Evolutionary conservation across 2,329 filamentous ascomycete species (phyloP).

Genomic region (Ascomycota sp.): DNA sequence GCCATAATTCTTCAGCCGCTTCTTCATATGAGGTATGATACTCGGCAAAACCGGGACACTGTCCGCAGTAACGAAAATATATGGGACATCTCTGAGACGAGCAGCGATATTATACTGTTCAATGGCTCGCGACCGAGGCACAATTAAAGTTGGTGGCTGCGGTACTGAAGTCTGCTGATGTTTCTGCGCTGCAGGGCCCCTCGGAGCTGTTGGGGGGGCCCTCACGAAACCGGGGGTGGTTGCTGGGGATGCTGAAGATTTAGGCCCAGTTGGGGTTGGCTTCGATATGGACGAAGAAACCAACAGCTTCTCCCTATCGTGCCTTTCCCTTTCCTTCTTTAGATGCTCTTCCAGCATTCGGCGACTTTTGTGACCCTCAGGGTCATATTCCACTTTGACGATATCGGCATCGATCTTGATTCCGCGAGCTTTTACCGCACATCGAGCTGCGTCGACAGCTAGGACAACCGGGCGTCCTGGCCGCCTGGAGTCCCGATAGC

Average conservation of each 20-base stretch:
- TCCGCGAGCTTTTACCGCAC: conserved; percentile 54
- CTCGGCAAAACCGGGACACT: conserved; percentile 71
- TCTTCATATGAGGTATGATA: conserved; percentile 76
- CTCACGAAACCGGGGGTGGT: conserved; percentile 10
- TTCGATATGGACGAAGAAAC: conserved; percentile 10
- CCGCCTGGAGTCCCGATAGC: conserved; percentile 52
- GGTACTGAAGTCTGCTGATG: conserved; percentile 7
- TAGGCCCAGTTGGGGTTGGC: conserved; percentile 16
- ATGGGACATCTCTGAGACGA: conserved; percentile 57
- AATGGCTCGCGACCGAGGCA: conserved; percentile 20
- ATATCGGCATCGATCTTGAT: conserved; percentile 56
- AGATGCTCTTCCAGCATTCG: conserved; percentile 56
- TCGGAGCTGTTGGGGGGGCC: conserved; percentile 66
- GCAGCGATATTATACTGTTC: conserved; percentile 44
- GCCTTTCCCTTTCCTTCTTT: conserved; percentile 41
- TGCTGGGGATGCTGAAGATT: conserved; percentile 7
- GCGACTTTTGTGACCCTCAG: conserved; percentile 63
- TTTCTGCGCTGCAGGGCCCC: conserved; percentile 45
- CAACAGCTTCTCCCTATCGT: conserved; percentile 16
- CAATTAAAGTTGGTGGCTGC: conserved; percentile 10
- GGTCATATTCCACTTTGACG: conserved; percentile 70
- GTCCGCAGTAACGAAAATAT: conserved; percentile 70
- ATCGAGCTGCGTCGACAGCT: conserved; percentile 60
- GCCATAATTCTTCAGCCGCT: conserved; percentile 60
- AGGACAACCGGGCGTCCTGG: conserved; percentile 24